Percentiles rank a stretch among this genome's conserved stretches.
phyloP scores from a whole-genome alignment of 2,329 filamentous ascomycete genomes.

The Triangularia setosa region DNA sequence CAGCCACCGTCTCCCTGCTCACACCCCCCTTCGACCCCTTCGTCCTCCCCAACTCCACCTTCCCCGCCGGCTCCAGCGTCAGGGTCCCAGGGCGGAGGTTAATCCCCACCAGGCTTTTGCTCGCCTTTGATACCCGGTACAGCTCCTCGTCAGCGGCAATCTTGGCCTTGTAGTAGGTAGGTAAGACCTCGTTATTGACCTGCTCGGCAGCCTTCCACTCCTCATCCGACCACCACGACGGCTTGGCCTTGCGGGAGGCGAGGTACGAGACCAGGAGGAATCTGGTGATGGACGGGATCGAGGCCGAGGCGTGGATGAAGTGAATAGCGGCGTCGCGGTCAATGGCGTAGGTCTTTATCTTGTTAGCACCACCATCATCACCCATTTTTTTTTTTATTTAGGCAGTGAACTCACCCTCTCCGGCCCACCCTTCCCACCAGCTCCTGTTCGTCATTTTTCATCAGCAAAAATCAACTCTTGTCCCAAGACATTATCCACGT shows the following conservation, averaged over 20 bases:
- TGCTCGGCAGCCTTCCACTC: slow-evolving; percentile 42
- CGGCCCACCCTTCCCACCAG: slow-evolving; percentile 47
- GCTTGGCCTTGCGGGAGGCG: slow-evolving; percentile 47
- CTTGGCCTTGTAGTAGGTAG: slow-evolving; percentile 58
- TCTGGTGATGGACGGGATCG: slow-evolving; percentile 50
- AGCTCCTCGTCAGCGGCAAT: slow-evolving; percentile 56
- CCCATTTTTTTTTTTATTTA: not conserved
- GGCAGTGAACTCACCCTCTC: slow-evolving; percentile 32
- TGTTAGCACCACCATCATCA: not conserved
- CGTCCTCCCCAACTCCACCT: slow-evolving; percentile 46
- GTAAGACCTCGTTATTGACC: slow-evolving; percentile 40
- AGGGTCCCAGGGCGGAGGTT: slow-evolving; percentile 51
- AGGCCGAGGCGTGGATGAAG: slow-evolving; percentile 57
- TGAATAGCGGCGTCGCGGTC: slow-evolving; percentile 61
- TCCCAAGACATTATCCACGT: too few relatives aligned
- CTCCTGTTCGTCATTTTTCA: not conserved
- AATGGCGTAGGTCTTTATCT: slow-evolving; percentile 46
- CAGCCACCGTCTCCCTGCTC: slow-evolving; percentile 57
- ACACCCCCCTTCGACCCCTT: slow-evolving; percentile 37
- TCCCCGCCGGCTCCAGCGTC: slow-evolving; percentile 45
- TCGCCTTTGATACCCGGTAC: slow-evolving; percentile 42
- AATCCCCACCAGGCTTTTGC: slow-evolving; percentile 44
- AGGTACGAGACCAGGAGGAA: slow-evolving; percentile 64
- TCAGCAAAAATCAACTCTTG: too few relatives aligned
- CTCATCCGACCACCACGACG: slow-evolving; percentile 54